A percentile compares a stretch with the other conserved stretches of the same genome.
Evolutionary conservation across 192 early-diverging fungal species (phyloP).

Genomic region (Linderina pennispora): DNA sequence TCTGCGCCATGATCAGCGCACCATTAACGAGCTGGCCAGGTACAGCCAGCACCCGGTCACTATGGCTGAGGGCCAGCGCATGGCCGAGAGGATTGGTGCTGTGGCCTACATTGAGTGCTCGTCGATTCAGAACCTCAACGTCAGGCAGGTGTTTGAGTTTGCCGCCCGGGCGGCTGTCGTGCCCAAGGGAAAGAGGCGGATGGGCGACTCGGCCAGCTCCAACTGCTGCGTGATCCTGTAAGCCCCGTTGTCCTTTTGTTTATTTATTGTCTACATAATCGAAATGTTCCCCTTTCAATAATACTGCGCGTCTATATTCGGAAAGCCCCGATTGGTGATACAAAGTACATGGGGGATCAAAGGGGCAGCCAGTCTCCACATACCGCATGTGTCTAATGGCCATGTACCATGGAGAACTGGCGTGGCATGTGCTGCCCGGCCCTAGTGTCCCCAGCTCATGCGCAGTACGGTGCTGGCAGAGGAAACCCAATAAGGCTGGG

Average conservation of each 20-base stretch:
- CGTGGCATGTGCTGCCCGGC: too few species aligned
- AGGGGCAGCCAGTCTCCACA: too few species aligned
- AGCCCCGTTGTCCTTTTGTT: neutral
- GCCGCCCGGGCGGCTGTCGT: slow-evolving; percentile 56
- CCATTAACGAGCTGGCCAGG: slow-evolving; percentile 20
- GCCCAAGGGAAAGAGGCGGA: neutral
- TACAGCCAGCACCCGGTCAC: slow-evolving; percentile 37
- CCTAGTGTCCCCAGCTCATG: too few species aligned
- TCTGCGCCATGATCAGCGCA: slow-evolving; percentile 20
- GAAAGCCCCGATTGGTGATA: too few species aligned
- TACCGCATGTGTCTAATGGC: too few species aligned
- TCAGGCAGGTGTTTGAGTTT: slow-evolving; percentile 49
- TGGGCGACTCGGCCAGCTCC: neutral
- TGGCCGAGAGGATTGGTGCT: slow-evolving; percentile 67
- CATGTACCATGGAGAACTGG: too few species aligned
- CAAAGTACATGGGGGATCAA: too few species aligned
- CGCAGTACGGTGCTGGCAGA: too few species aligned
- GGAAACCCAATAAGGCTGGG: too few species aligned
- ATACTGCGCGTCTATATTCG: too few species aligned
- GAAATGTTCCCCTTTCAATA: too few species aligned
- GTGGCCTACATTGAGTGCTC: slow-evolving; percentile 81
- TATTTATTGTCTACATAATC: too few species aligned
- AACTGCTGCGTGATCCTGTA: slow-evolving; percentile 38
- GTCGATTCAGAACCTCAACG: slow-evolving; percentile 45
- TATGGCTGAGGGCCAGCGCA: slow-evolving; percentile 52